Base-by-base conservation (phyloP, 768 basidiomycete species). In the Boletus subcaerulescens region DNA sequence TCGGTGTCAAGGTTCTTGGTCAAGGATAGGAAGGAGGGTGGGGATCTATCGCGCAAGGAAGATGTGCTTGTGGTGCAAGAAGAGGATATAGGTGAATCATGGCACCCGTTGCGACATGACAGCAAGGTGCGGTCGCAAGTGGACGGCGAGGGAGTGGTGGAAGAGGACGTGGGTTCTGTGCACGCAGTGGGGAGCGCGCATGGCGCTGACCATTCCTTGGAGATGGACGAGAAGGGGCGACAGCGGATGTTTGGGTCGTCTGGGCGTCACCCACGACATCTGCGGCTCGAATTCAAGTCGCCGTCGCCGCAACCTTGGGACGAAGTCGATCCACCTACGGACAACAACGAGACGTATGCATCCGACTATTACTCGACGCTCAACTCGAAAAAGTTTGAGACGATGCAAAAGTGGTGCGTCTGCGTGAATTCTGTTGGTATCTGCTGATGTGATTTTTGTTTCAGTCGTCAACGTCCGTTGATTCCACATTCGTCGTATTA, bases 401-500 rank as follows among this genome's bases (percentile, higher is more conserved):
- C 73, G 24, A 55, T 79, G 61, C 76, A 78, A 61, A 77, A 67
- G 58, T 65, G 66, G 82, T 83, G 54, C 53, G 80, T 74, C 39
- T 24, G 12, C 4, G 7, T 1, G 5, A 17, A 14, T 29, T 29
- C 2, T 22, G 31, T 24, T 24, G 29, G 33, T 38, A 22, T 36
- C 2, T 32, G 3, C 44, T 35, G 35, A 48, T 57, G 18, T 46
- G 32, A 15, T 72, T 42, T 66, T 70, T 69, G 45, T 67, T 66
- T 40, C 22, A 71, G 70, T 13, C 66, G 54, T 49, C 61, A 45
- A 63, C 80, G 81, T 40, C 73, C 80, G 3, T 64, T 81, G 52
- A 82, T 87, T 60, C 91, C 91, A 29, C 84, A 84, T 58, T 93
- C 91, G 0, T 81, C 89, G 22, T 93, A 93, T 72, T 91, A 90